Percentiles rank a stretch among this genome's conserved stretches.
phyloP scores from a whole-genome alignment of 2,329 filamentous ascomycete species.

The Ustilaginoidea virens region DNA sequence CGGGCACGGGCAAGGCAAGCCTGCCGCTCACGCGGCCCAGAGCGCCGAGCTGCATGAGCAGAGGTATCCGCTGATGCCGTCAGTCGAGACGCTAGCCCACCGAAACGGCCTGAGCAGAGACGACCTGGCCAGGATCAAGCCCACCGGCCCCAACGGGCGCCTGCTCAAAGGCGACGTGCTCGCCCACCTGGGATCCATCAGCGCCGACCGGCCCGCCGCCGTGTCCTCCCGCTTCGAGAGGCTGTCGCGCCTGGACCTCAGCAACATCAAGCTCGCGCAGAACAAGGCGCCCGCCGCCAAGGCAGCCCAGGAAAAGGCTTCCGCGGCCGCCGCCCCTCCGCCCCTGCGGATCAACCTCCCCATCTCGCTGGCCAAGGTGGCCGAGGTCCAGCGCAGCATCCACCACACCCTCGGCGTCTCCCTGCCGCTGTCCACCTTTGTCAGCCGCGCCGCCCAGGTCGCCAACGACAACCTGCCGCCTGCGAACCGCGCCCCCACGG shows the following conservation, averaged over 20 bases:
- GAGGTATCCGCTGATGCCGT: conserved; percentile 63
- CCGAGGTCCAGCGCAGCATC: conserved; percentile 69
- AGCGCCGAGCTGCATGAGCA: conserved; percentile 42
- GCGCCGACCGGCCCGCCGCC: conserved; percentile 52
- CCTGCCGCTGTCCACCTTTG: conserved; percentile 73
- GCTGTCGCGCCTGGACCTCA: conserved; percentile 75
- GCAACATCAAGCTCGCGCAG: conserved; percentile 75
- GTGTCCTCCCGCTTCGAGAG: conserved; percentile 59
- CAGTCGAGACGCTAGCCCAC: conserved; percentile 69
- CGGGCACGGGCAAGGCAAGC: too few species aligned
- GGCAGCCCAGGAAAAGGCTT: conserved; percentile 21
- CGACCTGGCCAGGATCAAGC: conserved; percentile 66
- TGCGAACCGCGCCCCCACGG: conserved; percentile 42
- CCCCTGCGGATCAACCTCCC: conserved; percentile 51
- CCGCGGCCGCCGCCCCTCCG: conserved; percentile 27
- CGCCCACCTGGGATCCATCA: conserved; percentile 70
- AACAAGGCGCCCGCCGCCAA: conserved; percentile 27
- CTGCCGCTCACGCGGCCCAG: conserved; percentile 20
- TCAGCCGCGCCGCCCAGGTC: conserved; percentile 68
- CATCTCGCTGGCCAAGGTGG: conserved; percentile 63
- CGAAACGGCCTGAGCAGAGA: conserved; percentile 61
- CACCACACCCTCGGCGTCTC: conserved; percentile 63
- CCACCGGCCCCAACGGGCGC: conserved; percentile 75
- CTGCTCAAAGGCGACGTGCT: conserved; percentile 92
- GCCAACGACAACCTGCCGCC: conserved; percentile 79